Base-by-base conservation (phyloP, 2,329 filamentous ascomycete species). In the Sarocladium oryzae region DNA sequence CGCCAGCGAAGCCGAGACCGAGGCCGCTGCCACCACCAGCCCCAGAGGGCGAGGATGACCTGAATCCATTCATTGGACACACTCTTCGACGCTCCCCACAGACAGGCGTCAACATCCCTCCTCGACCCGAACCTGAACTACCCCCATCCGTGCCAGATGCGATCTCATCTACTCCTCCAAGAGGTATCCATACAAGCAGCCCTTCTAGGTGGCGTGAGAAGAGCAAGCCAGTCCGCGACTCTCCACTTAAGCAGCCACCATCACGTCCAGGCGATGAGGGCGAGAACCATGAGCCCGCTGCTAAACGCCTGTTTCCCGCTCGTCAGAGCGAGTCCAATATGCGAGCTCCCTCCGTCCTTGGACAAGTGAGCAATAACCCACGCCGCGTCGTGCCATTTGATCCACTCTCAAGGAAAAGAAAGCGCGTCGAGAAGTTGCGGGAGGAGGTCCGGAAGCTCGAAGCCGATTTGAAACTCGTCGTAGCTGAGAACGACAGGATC, bases 81-180 rank as follows among this genome's bases (percentile, higher is more conserved):
- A 60, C 58, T 1, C 52, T 71, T 21, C 65, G 65, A 7, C 67
- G 70, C 7, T 55, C 53, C 10, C 53, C 53, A 4, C 11, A 36
- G n/a, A 55, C 52, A 16, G 53, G 53, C 20, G 32, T 54, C 40
- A 37, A n/a, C 21, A 46, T 52, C 24, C 53, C 46, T 2, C 50
- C 11, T 26, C 58, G 53, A n/a, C 73, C 73, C 15, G 82, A 87
- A 57, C 83, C 83, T 1, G 81, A 85, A 45, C 70, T 88, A 4
- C 85, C 84, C 2, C 79, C 79, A 0, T 79, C 79, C 0, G 64
- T 75, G 11, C 66, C 68, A 2, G 80, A 84, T 53, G 72, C 76
- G 0, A 68, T 78, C 1, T 70, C 79, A 24, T 77, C 73, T 38
- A 77, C 77, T 2, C 78, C 78, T 7, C 78, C 80, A 1, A 63